Evolutionary conservation across 2,329 filamentous ascomycete genomes (phyloP), one percentile per base, ranked within the genome.

Genomic region (Pseudocercospora eumusae): DNA sequence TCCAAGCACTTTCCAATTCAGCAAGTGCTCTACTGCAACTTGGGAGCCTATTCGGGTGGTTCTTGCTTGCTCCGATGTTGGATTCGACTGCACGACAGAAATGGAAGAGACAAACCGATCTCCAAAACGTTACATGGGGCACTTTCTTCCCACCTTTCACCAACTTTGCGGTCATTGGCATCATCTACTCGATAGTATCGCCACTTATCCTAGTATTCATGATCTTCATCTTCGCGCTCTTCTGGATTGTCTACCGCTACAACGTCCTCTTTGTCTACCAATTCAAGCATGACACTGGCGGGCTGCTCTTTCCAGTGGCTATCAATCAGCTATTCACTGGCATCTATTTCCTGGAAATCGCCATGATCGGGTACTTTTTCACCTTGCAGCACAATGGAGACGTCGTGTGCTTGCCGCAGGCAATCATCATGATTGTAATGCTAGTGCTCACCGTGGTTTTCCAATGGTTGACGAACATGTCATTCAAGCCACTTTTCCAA

Each of bases 241-340:
- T 98, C 66, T 99, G 93, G 93, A 82, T 97, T 49, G 93, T 95
- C 0, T 92, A 98, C 75, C 87, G 93, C n/a, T 98, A 98, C 77
- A 93, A 93, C 68, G 96, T 96, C 80, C 84, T 99, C 20, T 99
- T 97, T 71, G 93, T 99, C 63, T 96, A 88, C 25, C 90, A 92
- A 57, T 96, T 96, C 75, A 86, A 88, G 67, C 87, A 89, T 63
- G 95, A 99, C 76, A 99, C 93, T 0, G 95, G 95, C 44, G 95
- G 95, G 47, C 83, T 98, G 1, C 80, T 98, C 56, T 99, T 96
- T 71, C 95, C 95, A 0, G 86, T 88, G 36, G 95, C 95, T 0
- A 90, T 98, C 77, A 97, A 97, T 73, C 93, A 97, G 74, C 90
- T 95, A 0, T 98, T 99, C 72, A 95, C 92, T 0, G 95, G 95